phyloP scores from a whole-genome alignment of 2,329 filamentous ascomycete species.

The Davidsoniella virescens region DNA sequence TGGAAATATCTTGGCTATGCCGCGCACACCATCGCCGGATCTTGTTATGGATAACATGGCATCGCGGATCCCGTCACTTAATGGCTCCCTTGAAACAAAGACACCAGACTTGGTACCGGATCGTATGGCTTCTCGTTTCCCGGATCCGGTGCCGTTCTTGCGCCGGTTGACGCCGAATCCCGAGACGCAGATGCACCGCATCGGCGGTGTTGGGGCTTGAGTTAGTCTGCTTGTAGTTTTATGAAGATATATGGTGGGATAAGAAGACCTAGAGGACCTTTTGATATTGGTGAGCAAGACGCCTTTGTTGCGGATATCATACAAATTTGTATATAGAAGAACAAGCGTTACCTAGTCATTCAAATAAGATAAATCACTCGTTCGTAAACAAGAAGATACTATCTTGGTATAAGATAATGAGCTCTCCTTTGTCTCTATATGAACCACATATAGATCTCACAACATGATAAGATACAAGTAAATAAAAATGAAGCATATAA shows the following conservation, averaged over 20 bases:
- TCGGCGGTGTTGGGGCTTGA: slow-evolving; percentile 18
- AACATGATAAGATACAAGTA: no score
- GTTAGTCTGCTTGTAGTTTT: no score
- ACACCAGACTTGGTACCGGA: slow-evolving; percentile 47
- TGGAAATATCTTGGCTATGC: neutral
- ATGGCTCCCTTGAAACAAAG: slow-evolving; percentile 16
- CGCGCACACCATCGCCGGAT: slow-evolving; percentile 32
- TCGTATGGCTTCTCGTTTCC: slow-evolving; percentile 42
- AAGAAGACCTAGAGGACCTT: neutral
- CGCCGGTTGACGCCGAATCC: slow-evolving; percentile 32
- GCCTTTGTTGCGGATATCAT: no score
- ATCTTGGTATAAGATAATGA: no score
- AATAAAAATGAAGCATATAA: no score
- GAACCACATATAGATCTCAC: no score
- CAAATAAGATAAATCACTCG: no score
- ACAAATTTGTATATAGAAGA: no score
- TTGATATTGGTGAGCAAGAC: neutral
- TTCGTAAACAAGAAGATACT: no score
- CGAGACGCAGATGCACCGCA: slow-evolving; percentile 24
- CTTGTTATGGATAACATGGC: slow-evolving; percentile 10
- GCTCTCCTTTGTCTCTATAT: no score
- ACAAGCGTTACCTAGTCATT: no score
- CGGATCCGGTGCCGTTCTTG: slow-evolving; percentile 28
- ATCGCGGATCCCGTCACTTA: slow-evolving; percentile 4
- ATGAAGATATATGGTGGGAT: no score